Evolutionary conservation across 78 protist species (phyloP).

Genomic region (Dictyostelium brefeldianum): DNA sequence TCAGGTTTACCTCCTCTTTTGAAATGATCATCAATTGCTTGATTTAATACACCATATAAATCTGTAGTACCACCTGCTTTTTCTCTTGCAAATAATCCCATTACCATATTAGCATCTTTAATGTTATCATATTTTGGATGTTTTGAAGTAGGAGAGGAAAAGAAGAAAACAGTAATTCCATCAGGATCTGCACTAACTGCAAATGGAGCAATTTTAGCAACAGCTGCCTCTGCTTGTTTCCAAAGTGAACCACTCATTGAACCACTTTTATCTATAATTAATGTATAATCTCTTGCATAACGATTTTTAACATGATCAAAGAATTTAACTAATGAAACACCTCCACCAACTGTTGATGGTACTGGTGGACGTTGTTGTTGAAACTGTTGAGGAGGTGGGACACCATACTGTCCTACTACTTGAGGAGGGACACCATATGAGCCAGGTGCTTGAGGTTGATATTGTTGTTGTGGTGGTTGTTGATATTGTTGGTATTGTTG

Average conservation of each 20-base stretch:
- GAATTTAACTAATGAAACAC: conserved; percentile 56
- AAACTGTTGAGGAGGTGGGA: no score
- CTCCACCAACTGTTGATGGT: conserved; percentile 1
- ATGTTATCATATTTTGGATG: conserved; percentile 53
- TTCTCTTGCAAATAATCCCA: conserved; percentile 64
- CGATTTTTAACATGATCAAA: conserved; percentile 46
- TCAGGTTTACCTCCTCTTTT: conserved; percentile 35
- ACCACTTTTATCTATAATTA: conserved; percentile 61
- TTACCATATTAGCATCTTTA: conserved; percentile 20
- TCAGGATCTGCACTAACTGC: conserved; percentile 71
- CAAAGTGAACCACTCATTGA: conserved; percentile 62
- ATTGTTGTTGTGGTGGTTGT: no score
- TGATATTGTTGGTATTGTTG: not conserved
- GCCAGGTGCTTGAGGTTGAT: no score
- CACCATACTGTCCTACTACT: not conserved
- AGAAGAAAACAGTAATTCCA: conserved; percentile 70
- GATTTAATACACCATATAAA: conserved; percentile 74
- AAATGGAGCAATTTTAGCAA: conserved; percentile 72
- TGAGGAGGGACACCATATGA: no score
- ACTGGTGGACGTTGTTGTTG: not conserved
- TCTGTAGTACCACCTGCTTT: conserved; percentile 82
- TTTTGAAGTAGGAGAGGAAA: conserved; percentile 18
- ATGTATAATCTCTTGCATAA: conserved; percentile 69
- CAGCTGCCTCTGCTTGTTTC: conserved; percentile 40
- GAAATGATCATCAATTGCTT: conserved; percentile 78